Conservation (phyloP, 371 early-diverging fungal species). For the Fennellomyces sp. region DNA sequence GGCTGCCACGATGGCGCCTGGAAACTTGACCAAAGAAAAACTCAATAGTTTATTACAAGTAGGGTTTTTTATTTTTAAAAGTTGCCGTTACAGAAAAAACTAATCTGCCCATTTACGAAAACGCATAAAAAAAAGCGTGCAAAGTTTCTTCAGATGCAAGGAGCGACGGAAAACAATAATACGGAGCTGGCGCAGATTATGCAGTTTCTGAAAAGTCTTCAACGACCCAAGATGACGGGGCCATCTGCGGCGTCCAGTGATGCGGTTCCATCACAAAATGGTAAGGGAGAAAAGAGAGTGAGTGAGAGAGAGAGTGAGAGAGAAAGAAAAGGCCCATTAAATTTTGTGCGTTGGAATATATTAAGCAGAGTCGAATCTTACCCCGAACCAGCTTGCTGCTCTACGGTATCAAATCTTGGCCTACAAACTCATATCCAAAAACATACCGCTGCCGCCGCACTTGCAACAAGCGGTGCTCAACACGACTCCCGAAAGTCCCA, state of each 20-base stretch:
- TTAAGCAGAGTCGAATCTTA: conserved; percentile 31
- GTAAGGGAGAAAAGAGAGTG: neutral
- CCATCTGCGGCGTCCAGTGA: neutral
- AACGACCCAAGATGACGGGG: conserved; percentile 21
- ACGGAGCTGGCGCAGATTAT: conserved; percentile 69
- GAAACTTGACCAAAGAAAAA: conserved; percentile 5
- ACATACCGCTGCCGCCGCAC: conserved; percentile 75
- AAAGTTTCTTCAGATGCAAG: conserved; percentile 51
- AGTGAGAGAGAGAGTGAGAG: neutral
- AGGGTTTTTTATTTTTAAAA: neutral
- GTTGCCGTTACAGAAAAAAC: neutral
- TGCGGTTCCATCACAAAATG: neutral
- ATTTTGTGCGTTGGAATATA: neutral
- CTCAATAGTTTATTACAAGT: conserved; percentile 6
- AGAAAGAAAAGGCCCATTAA: neutral
- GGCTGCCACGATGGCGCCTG: conserved; percentile 4
- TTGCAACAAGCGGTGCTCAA: conserved; percentile 65
- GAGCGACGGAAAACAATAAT: conserved; percentile 72
- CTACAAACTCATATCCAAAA: conserved; percentile 80
- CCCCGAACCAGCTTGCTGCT: conserved; percentile 64
- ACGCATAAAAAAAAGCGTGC: conserved; percentile 30
- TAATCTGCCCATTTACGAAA: neutral
- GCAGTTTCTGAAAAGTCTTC: conserved; percentile 54
- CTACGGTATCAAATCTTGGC: conserved; percentile 83
- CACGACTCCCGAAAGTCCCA: no score